Percentiles rank a stretch among this genome's conserved stretches.
Conservation (phyloP, 768 basidiomycete genomes). For the Ramaria rubella region DNA sequence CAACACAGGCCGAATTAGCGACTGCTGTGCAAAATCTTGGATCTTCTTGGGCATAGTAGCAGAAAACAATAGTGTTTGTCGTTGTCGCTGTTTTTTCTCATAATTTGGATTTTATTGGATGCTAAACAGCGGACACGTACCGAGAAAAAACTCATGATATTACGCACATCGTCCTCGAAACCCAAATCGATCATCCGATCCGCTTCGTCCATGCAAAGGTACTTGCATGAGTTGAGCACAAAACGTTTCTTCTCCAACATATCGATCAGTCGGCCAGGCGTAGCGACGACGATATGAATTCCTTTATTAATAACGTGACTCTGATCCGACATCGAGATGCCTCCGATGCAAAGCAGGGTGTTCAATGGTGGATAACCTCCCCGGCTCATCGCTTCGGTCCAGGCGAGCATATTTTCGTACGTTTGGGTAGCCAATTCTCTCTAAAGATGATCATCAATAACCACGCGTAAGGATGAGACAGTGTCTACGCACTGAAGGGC, state of each 20-base stretch:
- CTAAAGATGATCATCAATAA: slow-evolving; percentile 12
- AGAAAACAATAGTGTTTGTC: slow-evolving; percentile 95
- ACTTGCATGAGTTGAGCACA: slow-evolving; percentile 91
- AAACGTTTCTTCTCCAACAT: slow-evolving; percentile 96
- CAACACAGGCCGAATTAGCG: slow-evolving; percentile 87
- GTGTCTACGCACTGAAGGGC: slow-evolving; percentile 63
- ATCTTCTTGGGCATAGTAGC: slow-evolving; percentile 99
- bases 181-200: slow-evolving; percentile 99
- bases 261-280: slow-evolving; percentile 93
- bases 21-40: slow-evolving; percentile 96
- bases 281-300: slow-evolving; percentile 92
- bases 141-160: slow-evolving; percentile 99
- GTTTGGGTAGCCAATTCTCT: slow-evolving; percentile 96
- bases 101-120: not conserved
- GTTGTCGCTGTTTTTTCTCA: slow-evolving; percentile 64
- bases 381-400: slow-evolving; percentile 77
- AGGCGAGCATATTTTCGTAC: slow-evolving; percentile 85
- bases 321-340: slow-evolving; percentile 98
- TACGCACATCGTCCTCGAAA: slow-evolving; percentile 97
- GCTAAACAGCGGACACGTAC: slow-evolving; percentile 40
- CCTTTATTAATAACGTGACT: slow-evolving; percentile 86
- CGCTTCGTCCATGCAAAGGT: slow-evolving; percentile 97
- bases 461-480: not conserved
- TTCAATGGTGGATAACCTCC: slow-evolving; percentile 85
- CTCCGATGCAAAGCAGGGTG: slow-evolving; percentile 89